A percentile compares a stretch with the other conserved stretches of the same genome.
Conservation (phyloP, 176 grass and related monocot species). For the Secale cereale region DNA sequence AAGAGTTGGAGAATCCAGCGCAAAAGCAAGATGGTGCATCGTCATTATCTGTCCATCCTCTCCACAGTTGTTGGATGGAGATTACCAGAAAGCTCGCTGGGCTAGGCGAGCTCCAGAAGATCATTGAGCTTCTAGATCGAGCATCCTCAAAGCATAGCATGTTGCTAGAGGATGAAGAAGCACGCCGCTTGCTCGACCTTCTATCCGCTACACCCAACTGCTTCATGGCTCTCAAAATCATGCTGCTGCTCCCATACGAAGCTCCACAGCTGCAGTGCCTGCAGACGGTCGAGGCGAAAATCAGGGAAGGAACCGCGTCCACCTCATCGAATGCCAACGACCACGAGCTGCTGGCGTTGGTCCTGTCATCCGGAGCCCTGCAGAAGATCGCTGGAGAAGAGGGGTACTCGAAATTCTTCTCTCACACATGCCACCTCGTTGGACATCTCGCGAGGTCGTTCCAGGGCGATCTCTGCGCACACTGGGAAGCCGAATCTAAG, state of each 20-base stretch:
- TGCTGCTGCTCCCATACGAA: conserved; percentile 70
- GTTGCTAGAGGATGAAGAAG: conserved; percentile 65
- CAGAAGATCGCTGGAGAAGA: conserved; percentile 31
- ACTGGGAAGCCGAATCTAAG: conserved; percentile 19
- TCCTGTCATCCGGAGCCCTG: conserved; percentile 59
- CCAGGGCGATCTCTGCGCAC: conserved; percentile 48
- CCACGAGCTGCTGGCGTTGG: conserved; percentile 56
- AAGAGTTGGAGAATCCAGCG: conserved; percentile 53
- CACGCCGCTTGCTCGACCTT: conserved; percentile 47
- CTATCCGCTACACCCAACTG: conserved; percentile 42
- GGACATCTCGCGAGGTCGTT: conserved; percentile 58
- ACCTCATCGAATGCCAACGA: conserved; percentile 44
- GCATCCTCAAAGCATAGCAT: conserved; percentile 43
- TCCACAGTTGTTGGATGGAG: conserved; percentile 94
- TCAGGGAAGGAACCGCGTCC: conserved; percentile 55
- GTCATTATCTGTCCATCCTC: conserved; percentile 44
- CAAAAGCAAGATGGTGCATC: conserved; percentile 43
- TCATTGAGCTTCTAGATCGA: conserved; percentile 66
- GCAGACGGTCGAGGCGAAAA: conserved; percentile 56
- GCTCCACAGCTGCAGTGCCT: conserved; percentile 52
- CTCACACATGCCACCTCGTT: conserved; percentile 58
- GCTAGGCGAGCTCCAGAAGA: conserved; percentile 46
- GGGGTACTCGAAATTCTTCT: conserved; percentile 51
- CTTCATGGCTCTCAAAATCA: conserved; percentile 63
- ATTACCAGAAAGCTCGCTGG: conserved; percentile 54